A percentile compares a stretch with the other conserved stretches of the same genome.
phyloP scores from a whole-genome alignment of 305 asterid genomes.

The Fraxinus sp. region DNA sequence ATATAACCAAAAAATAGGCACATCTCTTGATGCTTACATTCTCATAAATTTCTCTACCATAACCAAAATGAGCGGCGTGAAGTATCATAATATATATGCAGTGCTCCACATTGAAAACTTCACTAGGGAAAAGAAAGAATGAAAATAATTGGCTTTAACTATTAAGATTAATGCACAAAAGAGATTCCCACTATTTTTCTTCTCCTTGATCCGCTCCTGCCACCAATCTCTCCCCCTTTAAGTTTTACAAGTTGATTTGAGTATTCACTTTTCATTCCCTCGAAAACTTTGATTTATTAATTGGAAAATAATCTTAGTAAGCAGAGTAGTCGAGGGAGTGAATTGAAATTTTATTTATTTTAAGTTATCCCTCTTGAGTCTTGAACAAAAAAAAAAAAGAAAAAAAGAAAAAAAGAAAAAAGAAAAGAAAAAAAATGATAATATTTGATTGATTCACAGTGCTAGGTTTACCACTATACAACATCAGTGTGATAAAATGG shows the following conservation, averaged over 20 bases:
- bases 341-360: not conserved
- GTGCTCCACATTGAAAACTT: not conserved
- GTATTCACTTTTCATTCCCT: not conserved
- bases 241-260: not conserved
- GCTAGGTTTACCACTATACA: conserved; percentile 9
- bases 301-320: conserved; percentile 11
- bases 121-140: not conserved
- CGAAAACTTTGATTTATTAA: not conserved
- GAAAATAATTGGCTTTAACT: not conserved
- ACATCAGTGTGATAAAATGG: not conserved
- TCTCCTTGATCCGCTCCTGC: not conserved
- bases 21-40: not conserved
- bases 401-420: no score
- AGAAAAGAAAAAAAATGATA: not conserved
- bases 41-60: not conserved
- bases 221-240: not conserved
- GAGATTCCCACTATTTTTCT: not conserved
- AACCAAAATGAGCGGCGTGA: not conserved
- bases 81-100: not conserved
- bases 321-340: not conserved
- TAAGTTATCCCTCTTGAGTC: not conserved
- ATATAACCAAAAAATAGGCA: not conserved
- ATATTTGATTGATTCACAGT: conserved; percentile 5
- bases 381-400: not conserved
- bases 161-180: not conserved